These are phyloP conservation scores for Kandelia obovata DNA, from an alignment of 345 rosid species.

Conservation along the genomic window DNA sequence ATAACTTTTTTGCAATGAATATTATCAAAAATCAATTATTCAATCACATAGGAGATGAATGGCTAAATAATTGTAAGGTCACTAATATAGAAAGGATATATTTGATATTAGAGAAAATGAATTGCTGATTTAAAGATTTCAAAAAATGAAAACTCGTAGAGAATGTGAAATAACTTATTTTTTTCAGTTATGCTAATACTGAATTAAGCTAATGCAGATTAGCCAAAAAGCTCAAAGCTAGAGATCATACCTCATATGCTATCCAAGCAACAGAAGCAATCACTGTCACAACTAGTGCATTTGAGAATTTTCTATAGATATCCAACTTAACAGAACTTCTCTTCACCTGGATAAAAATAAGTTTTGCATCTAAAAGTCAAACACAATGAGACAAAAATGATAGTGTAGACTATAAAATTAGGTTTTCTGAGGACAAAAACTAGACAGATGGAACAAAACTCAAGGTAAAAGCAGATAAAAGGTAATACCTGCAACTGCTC, in stretches of 20 bases:
- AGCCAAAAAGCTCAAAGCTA: background rate
- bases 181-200: background rate
- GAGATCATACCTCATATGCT: slow-evolving; percentile 65
- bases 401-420: background rate
- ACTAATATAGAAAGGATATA: no score
- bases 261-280: slow-evolving; percentile 90
- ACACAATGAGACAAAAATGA: background rate
- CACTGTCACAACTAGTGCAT: slow-evolving; percentile 76
- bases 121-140: no score
- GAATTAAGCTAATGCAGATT: background rate
- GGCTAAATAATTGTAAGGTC: no score
- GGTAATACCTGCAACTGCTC: slow-evolving; percentile 77
- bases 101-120: no score
- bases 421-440: background rate
- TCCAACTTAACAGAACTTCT: slow-evolving; percentile 84
- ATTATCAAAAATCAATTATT: no score
- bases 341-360: slow-evolving; percentile 48
- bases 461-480: background rate
- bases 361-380: slow-evolving; percentile 7
- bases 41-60: no score
- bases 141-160: no score
- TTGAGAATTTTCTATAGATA: slow-evolving; percentile 90
- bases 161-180: no score
- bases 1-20: no score
- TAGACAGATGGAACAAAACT: background rate